Conservation (phyloP, 495 filamentous ascomycete genomes). For the Neurospora sp. region DNA sequence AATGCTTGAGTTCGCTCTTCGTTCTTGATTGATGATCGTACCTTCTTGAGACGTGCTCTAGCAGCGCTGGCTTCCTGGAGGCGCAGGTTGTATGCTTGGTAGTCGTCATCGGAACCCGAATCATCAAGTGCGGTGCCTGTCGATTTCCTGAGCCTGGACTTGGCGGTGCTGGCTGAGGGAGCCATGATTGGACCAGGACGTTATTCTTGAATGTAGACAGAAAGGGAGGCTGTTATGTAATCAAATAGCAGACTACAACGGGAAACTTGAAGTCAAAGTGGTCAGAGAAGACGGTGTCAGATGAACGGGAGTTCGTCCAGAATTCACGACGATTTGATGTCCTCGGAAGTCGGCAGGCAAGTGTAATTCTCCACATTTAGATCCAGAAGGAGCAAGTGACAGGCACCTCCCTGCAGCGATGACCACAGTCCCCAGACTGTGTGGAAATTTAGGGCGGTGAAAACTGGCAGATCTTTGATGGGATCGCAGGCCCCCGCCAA, state of each 20-base stretch:
- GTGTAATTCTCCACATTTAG: neutral
- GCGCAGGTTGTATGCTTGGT: conserved; percentile 7
- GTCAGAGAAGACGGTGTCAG: neutral
- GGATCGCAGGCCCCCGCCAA: conserved; percentile 16
- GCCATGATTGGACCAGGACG: conserved; percentile 4
- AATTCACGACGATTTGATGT: neutral
- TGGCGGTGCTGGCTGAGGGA: conserved; percentile 12
- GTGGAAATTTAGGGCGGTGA: conserved; percentile 14
- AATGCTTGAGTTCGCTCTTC: neutral
- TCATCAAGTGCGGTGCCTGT: neutral
- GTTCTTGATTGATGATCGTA: neutral
- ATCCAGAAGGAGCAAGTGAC: neutral
- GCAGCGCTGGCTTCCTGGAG: conserved; percentile 13
- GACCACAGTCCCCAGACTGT: neutral
- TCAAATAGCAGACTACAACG: neutral
- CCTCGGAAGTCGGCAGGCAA: neutral
- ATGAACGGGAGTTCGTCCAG: neutral
- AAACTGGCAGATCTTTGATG: conserved; percentile 7
- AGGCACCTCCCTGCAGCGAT: conserved; percentile 2
- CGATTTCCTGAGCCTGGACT: neutral
- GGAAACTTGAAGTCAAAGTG: neutral
- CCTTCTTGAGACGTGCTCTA: conserved; percentile 11
- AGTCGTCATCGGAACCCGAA: conserved; percentile 12
- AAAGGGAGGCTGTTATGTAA: neutral
- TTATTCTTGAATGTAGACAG: neutral